Evolutionary conservation across 306 rosid genomes (phyloP), one percentile per base, ranked within the genome.

Genomic region (Cucumis cinereus): DNA sequence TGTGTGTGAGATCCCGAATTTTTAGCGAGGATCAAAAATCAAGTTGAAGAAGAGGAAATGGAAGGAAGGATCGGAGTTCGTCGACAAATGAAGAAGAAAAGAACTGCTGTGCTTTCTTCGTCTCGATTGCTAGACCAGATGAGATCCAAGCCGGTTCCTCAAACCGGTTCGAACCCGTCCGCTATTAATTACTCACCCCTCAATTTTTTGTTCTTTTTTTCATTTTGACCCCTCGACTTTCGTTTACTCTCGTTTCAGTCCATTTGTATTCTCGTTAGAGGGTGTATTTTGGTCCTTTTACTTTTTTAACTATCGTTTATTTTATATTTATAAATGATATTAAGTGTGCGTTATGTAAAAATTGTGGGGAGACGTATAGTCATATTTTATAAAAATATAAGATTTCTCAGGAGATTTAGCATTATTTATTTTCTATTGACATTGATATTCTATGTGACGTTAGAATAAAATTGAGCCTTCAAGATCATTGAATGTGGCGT

Each of bases 1-100:
- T 75, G 30, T 64, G 61, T 63, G 82, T 53, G 36, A 56, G 81
- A 77, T 57, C 43, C 61, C 52, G 70, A 77, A 64, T 62, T 54
- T 38, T 82, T 20, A 22, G 80, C 76, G 28, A 30, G 54, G 16
- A 19, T n/a, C 69, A 53, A 56, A 56, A 41, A 33, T 17, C 76
- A 38, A 23, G 59, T 62, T 8, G 71, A 58, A 69, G 76, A 23
- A 54, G 68, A 70, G 55, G 60, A 75, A 63, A 55, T 56, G 69
- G 33, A 33, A 47, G 16, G 16, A 35, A 28, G 26, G 64, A 77
- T 33, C 50, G 33, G 30, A 23, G 19, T 58, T 28, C 79, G 57
- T 43, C 72, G 28, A 38, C 1, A 12, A 45, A 30, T 30, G 35
- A 30, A 12, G 52, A 45, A 54, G 71, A 40, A 67, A 12, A 17